Evolutionary conservation across 768 basidiomycete species (phyloP), one percentile per base, ranked within the genome.

Genomic region (Mycena floridula): DNA sequence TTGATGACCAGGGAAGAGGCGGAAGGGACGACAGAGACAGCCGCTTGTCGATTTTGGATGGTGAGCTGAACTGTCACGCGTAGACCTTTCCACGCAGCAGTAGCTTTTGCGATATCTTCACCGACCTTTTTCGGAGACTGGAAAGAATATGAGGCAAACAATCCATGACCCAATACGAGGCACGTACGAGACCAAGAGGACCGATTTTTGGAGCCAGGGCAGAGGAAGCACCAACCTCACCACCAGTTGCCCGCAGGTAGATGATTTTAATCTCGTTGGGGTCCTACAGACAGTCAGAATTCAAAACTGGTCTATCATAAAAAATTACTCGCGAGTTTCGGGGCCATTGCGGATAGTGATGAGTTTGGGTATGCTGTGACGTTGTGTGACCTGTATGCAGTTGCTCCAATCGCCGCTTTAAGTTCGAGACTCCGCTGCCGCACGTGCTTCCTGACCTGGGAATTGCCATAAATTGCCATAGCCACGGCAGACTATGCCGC

Each of bases 61-160:
- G 95, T 98, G 49, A 98, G 82, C 69, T 97, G 92, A 54, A 98
- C 93, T 54, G 96, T 98, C 48, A 99, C 95, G 50, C 94, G 91
- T 63, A 98, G 90, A 74, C 96, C 96, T 72, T 99, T 99, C 96
- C 96, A 99, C 64, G 84, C 85, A 39, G 83, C 80, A 49, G 96
- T 99, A 47, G 95, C 95, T 69, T 99, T 99, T 58, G 96, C 96
- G 64, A 99, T 99, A 72, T 99, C 96, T 90, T 99, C 96, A 72
- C 96, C 96, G 70, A 99, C 96, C 76, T 98, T 98, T 77, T 99
- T 99, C 57, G 96, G 96, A 47, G 96, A 97, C 96, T 98, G 56
- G 40, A 46, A 20, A 2, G 28, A 23, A 42, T 26, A 42, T 21
- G 20, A 22, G 26, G 40, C 35, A 37, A 42, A 40, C 41, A 37